A percentile compares a stretch with the other conserved stretches of the same genome.
Evolutionary conservation across 257 asterid species (phyloP).

Genomic region (Ehretia macrophylla): DNA sequence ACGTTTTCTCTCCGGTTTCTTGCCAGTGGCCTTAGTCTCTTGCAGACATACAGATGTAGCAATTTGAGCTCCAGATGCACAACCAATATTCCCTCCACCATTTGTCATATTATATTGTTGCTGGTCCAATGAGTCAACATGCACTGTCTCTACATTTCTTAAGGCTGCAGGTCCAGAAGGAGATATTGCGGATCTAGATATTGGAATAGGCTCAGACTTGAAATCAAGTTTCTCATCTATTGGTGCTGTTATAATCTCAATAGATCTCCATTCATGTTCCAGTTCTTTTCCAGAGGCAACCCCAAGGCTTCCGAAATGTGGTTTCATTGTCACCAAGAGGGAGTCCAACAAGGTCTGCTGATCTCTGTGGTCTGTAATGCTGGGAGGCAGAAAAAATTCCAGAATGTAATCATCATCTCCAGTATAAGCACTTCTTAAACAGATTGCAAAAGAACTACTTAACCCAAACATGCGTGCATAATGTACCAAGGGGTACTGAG

Average conservation of each 20-base stretch:
- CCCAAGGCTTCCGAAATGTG: constrained; percentile 70
- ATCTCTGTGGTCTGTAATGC: constrained; percentile 33
- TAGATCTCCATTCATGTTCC: constrained; percentile 62
- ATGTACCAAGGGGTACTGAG: constrained; percentile 88
- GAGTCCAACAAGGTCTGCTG: constrained; percentile 62
- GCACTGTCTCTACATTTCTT: constrained; percentile 30
- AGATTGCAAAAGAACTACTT: constrained; percentile 69
- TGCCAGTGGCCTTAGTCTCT: constrained; percentile 39
- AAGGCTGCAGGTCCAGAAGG: constrained; percentile 34
- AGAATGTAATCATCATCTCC: constrained; percentile 77
- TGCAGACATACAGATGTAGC: constrained; percentile 17
- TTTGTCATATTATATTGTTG: constrained; percentile 28
- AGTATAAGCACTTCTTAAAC: constrained; percentile 70
- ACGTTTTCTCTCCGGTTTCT: constrained; percentile 74
- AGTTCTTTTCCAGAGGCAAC: constrained; percentile 83
- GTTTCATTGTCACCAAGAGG: constrained; percentile 63
- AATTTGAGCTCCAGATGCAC: constrained; percentile 36
- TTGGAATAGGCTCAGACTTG: constrained; percentile 30
- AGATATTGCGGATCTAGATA: constrained; percentile 29
- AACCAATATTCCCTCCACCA: constrained; percentile 30
- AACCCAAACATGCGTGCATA: constrained; percentile 81
- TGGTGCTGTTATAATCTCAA: constrained; percentile 57
- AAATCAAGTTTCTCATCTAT: constrained; percentile 36
- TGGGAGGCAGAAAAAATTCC: constrained; percentile 70
- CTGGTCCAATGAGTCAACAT: constrained; percentile 33